Base-by-base conservation (phyloP, 345 rosid species). In the Camelina sativa region DNA sequence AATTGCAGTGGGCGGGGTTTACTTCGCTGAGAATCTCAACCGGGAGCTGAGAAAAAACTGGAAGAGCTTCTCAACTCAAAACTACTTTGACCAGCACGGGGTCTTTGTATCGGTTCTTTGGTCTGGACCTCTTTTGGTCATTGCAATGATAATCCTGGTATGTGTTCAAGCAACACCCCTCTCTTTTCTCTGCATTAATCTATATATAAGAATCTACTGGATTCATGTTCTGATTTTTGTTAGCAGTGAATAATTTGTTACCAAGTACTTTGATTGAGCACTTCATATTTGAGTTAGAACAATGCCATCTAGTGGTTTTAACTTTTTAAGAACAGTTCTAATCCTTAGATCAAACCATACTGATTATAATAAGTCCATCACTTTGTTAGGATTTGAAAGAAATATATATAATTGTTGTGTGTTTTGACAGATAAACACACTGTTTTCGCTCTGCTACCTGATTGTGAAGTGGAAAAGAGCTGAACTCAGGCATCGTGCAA, bases 381-480 rank as follows among this genome's bases (percentile, higher is more conserved):
- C 41, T n/a, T 34, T 22, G 23, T 50, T 50, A 50, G 25, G 5
- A 16, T 47, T 1, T 16, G 4, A 52, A 52, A 6, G 32, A 25
- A 51, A 4, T 8, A 19, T 51, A 11, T 51, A 10, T 52, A 52
- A 20, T 20, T 20, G 22, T 20, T 23, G 2, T 23, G 2, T 25
- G 4, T 28, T 28, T 75, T 66, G 62, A 79, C 88, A 96, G 99
- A 79, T 92, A 71, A 95, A 92, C 80, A 88, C 94, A 4, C 94
- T 96, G 17, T 87, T 89, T 44, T 84, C 92, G 19, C 80, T 95
- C 58, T 90, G 99, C 81, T 78, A 83, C 81, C 69, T 90, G 66
- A 92, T 95, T 5, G 96, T 95, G 20, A 84, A 82, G 60, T 95
- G 99, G 98, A 95, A 95, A 82, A 90, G 70, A 80, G 98, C 99